Base-by-base conservation (phyloP, 1,284 basidiomycete genomes). In the Malassezia globosa region DNA sequence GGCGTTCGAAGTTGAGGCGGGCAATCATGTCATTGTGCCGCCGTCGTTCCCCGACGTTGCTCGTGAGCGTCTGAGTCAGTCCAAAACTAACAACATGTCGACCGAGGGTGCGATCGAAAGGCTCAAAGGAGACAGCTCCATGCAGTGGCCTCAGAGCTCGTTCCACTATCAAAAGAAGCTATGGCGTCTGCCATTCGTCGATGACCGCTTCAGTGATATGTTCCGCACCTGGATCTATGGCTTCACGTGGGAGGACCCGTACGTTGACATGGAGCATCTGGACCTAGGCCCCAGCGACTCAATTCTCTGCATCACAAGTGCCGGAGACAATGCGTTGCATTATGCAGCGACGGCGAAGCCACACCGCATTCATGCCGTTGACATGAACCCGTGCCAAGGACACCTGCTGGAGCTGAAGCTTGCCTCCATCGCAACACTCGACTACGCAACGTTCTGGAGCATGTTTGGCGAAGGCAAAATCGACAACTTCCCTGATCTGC, bases 211-310 rank as follows among this genome's bases (percentile, higher is more conserved):
- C 22, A 83, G 85, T 73, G 79, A 81, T 63, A 79, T 83, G 60
- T 87, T 87, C 69, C 76, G 84, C 48, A 73, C 82, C 0, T 84
- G 82, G 66, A 82, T 84, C 59, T 84, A 85, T 71, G 75, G 75
- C 23, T 80, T 80, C 57, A 84, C 83, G 23, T 86, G 84, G 84
- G 85, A 87, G 69, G 84, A 87, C 66, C 84, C 84, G 0, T 77
- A 78, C 13, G 82, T 82, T 55, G 84, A 87, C 63, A 82, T 87
- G 76, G 76, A 78, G 59, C 77, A 81, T 64, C 74, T 86, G 11
- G 66, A 80, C 18, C 72, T 86, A 50, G 77, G 77, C 25, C 72
- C 74, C 31, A 76, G 81, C 7, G 84, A 86, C 72, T 78, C 81
- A 11, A 78, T 87, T 58, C 76, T 87, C 2, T 80, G 82, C 19